Evolutionary conservation across 2,329 filamentous ascomycete species (phyloP).

Genomic region (Grosmannia huntii): DNA sequence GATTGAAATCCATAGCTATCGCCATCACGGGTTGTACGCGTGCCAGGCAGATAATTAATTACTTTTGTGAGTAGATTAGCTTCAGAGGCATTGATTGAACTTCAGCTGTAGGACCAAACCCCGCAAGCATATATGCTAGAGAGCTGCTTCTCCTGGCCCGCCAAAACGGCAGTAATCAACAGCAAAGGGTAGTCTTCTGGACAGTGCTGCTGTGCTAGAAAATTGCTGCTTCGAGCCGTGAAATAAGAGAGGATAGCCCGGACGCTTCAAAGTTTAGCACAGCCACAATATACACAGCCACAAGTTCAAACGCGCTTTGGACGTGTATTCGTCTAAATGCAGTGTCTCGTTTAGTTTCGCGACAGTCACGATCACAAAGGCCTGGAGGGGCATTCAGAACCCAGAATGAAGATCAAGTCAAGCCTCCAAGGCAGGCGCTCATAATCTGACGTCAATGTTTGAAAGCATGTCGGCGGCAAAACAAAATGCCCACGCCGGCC

Average conservation of each 20-base stretch:
- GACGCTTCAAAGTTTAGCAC: neutral
- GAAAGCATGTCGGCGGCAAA: conserved; percentile 22
- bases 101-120: neutral
- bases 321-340: neutral
- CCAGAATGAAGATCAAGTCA: neutral
- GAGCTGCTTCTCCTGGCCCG: neutral
- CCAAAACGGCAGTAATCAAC: neutral
- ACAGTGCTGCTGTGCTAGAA: neutral
- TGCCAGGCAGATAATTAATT: neutral
- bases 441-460: neutral
- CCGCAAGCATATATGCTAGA: neutral
- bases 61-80: neutral
- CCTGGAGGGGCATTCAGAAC: neutral
- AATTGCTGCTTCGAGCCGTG: neutral
- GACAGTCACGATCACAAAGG: neutral
- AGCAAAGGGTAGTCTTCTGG: neutral
- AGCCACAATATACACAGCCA: neutral
- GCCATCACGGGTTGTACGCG: neutral
- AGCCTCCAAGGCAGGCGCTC: neutral
- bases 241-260: neutral
- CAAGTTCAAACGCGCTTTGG: neutral
- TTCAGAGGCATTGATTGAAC: neutral
- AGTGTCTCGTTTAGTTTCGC: neutral
- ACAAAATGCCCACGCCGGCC: conserved; percentile 21
- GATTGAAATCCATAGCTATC: neutral